Conservation (phyloP, 257 asterid species). For the Solanum corneliomulleri region DNA sequence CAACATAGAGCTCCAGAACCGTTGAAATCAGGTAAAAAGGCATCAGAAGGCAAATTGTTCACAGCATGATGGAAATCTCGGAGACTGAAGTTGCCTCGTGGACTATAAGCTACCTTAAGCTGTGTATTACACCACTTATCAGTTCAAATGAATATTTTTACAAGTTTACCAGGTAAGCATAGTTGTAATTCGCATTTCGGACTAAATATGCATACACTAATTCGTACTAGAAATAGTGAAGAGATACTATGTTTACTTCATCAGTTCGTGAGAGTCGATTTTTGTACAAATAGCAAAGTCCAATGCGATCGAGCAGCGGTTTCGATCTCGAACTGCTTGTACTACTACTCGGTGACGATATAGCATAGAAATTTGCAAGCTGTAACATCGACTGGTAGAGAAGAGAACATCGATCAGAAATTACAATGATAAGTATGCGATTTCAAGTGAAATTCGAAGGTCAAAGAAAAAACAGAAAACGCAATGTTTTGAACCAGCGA, state of each 20-base stretch:
- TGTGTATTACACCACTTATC: slow-evolving; percentile 23
- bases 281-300: slow-evolving; percentile 52
- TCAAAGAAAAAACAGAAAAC: background rate
- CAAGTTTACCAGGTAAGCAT: background rate
- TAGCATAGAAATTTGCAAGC: slow-evolving; percentile 78
- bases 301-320: slow-evolving; percentile 67
- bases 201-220: background rate
- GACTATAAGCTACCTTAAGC: slow-evolving; percentile 84
- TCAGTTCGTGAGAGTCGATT: slow-evolving; percentile 42
- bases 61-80: slow-evolving; percentile 87
- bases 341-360: slow-evolving; percentile 18
- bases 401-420: background rate
- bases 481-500: background rate
- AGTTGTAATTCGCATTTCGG: background rate
- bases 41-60: slow-evolving; percentile 67
- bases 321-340: slow-evolving; percentile 21
- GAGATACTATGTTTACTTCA: slow-evolving; percentile 32
- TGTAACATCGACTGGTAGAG: slow-evolving; percentile 55
- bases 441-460: background rate
- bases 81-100: slow-evolving; percentile 69
- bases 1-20: slow-evolving; percentile 27
- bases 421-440: background rate
- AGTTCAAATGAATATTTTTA: background rate
- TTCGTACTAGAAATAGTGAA: background rate
- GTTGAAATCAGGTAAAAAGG: slow-evolving; percentile 41